These are phyloP conservation scores for Fusarium concolor DNA, from an alignment of 2,329 filamentous ascomycete genomes.

Conservation along the genomic window DNA sequence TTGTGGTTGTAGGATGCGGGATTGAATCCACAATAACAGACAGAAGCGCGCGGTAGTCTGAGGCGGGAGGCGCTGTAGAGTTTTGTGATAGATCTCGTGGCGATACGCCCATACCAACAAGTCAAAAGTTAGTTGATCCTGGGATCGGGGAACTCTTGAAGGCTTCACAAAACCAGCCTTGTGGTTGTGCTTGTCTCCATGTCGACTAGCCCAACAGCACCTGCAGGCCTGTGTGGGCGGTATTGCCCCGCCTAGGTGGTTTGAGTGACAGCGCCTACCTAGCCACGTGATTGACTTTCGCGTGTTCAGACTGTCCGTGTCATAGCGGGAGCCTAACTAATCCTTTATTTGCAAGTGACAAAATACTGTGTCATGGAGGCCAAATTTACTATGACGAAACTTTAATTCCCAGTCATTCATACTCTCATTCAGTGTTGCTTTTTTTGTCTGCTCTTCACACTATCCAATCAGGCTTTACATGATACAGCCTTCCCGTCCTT, in stretches of 20 bases:
- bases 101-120: constrained; percentile 18
- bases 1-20: neutral
- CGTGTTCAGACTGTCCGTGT: neutral
- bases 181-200: constrained; percentile 11
- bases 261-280: constrained; percentile 40
- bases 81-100: constrained; percentile 21
- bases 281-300: constrained; percentile 42
- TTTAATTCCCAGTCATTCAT: neutral
- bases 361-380: constrained; percentile 2
- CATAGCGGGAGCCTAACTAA: neutral
- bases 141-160: constrained; percentile 12
- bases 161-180: constrained; percentile 36
- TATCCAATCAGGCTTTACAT: neutral
- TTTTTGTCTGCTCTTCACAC: too few relatives aligned
- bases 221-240: neutral
- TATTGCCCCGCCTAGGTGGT: constrained; percentile 1
- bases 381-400: constrained; percentile 3
- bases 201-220: neutral
- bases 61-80: neutral
- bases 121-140: constrained; percentile 15
- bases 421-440: too few relatives aligned
- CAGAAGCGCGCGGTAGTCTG: constrained; percentile 20
- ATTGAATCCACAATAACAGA: constrained; percentile 7
- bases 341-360: neutral
- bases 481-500: neutral